Base-by-base conservation (phyloP, 768 basidiomycete species). In the Artomyces pyxidatus region DNA sequence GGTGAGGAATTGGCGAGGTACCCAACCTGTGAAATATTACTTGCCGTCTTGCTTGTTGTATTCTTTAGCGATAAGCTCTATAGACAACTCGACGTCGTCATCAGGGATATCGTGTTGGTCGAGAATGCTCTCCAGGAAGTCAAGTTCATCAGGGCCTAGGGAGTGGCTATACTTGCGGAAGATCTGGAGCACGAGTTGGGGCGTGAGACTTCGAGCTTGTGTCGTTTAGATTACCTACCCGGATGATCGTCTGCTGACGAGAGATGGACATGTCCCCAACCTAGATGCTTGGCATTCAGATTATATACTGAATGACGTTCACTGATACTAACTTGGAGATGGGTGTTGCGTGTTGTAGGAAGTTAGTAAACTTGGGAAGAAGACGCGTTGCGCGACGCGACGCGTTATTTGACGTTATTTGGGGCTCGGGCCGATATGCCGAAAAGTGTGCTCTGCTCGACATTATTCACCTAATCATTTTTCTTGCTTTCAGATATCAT, bases 141-240 rank as follows among this genome's bases (percentile, higher is more conserved):
- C 74, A 21, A 89, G 67, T 8, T 81, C 80, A 47, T 90, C 87
- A 5, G 90, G 84, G 1, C 89, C 85, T 6, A 93, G 73, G 9
- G 90, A 87, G 59, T 90, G 87, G 58, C 87, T 88, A 63, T 88
- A 90, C 66, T 92, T 92, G 44, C 88, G 75, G 61, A 91, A 91
- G 38, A 88, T 83, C 87, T 90, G 54, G 26, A 26, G 50, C 26
- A 42, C 37, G 22, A 16, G 45, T 37, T 37, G 48, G 19, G 21
- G 41, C 12, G 25, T 22, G 17, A 35, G 19, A 6, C 23, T 12
- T 27, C 9, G 27, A 30, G 14, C 37, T 19, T 35, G 44, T 44
- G 19, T 23, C 19, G 12, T 10, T 21, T 17, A 19, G n/a, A 26
- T 19, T 19, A 17, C 50, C 25, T 54, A 52, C 53, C 43, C 48